Percentiles rank a stretch among this genome's conserved stretches.
phyloP scores from a whole-genome alignment of 352 stramenopile species.

The Globisporangium carolinianum region DNA sequence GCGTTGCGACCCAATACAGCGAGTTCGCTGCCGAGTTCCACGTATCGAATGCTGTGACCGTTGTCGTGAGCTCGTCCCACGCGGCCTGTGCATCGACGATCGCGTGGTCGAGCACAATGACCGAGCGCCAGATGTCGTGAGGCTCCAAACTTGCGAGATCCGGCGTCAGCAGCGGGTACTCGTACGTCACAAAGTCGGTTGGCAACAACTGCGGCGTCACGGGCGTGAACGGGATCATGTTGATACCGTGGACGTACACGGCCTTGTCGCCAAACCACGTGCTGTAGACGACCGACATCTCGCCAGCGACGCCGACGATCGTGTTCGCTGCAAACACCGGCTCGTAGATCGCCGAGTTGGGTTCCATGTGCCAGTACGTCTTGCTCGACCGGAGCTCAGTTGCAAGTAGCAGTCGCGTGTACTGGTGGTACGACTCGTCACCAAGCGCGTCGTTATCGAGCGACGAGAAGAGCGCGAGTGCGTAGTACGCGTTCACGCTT shows the following conservation, averaged over 20 bases:
- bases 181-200: constrained; percentile 47
- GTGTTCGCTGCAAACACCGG: constrained; percentile 63
- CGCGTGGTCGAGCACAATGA: constrained; percentile 65
- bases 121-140: constrained; percentile 67
- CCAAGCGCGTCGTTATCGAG: constrained; percentile 35
- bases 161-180: constrained; percentile 45
- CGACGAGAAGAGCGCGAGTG: constrained; percentile 82
- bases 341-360: constrained; percentile 71
- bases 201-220: constrained; percentile 52
- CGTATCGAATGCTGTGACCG: constrained; percentile 51
- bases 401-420: constrained; percentile 86
- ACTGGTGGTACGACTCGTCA: constrained; percentile 69
- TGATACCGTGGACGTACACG: constrained; percentile 79
- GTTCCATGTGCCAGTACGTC: constrained; percentile 95
- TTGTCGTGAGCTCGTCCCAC: constrained; percentile 56
- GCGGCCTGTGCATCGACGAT: constrained; percentile 48
- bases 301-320: constrained; percentile 76
- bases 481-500: constrained; percentile 95
- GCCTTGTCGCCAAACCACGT: constrained; percentile 77
- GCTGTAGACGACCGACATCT: constrained; percentile 72
- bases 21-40: constrained; percentile 73
- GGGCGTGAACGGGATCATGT: constrained; percentile 80
- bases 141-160: constrained; percentile 30
- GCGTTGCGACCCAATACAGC: constrained; percentile 69
- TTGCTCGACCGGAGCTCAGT: constrained; percentile 91